Evolutionary conservation across 352 stramenopile genomes (phyloP).

Genomic region (Phytophthora gonapodyides): DNA sequence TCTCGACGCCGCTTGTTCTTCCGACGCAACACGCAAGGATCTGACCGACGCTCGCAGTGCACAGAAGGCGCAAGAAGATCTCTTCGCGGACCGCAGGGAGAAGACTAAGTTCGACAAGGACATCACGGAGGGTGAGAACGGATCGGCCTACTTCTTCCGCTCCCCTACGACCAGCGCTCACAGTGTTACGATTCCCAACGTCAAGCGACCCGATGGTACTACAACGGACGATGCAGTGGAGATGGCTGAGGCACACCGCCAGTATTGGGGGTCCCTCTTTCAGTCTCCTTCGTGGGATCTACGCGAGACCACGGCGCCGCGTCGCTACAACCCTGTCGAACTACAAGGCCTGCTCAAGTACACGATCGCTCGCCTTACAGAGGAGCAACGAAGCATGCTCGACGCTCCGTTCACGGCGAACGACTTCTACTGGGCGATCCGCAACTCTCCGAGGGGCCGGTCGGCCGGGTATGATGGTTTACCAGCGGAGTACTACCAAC

Average conservation of each 20-base stretch:
- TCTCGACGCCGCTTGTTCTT: background rate
- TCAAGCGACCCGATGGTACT: background rate
- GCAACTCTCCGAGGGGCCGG: slow-evolving; percentile 5
- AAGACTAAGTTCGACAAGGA: slow-evolving; percentile 12
- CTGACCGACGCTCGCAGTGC: background rate
- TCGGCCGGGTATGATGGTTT: slow-evolving; percentile 15
- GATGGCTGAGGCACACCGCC: slow-evolving; percentile 7
- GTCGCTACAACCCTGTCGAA: too few species aligned
- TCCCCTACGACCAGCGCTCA: background rate
- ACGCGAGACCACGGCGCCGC: too few species aligned
- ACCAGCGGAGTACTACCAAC: slow-evolving; percentile 19
- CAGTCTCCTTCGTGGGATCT: too few species aligned
- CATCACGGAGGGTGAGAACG: slow-evolving; percentile 2
- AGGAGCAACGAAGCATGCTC: background rate
- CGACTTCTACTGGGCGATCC: slow-evolving; percentile 25
- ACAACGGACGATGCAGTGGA: background rate
- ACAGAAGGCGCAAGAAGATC: background rate
- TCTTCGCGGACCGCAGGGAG: background rate
- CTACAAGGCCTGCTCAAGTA: background rate
- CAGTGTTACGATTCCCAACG: background rate
- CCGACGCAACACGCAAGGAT: background rate
- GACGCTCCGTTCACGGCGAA: slow-evolving; percentile 13
- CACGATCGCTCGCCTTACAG: background rate
- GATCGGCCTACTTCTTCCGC: slow-evolving; percentile 9
- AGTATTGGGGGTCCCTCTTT: slow-evolving; percentile 5